Conservation (phyloP, 2,329 filamentous ascomycete genomes). For the Rhynchosporium agropyri region DNA sequence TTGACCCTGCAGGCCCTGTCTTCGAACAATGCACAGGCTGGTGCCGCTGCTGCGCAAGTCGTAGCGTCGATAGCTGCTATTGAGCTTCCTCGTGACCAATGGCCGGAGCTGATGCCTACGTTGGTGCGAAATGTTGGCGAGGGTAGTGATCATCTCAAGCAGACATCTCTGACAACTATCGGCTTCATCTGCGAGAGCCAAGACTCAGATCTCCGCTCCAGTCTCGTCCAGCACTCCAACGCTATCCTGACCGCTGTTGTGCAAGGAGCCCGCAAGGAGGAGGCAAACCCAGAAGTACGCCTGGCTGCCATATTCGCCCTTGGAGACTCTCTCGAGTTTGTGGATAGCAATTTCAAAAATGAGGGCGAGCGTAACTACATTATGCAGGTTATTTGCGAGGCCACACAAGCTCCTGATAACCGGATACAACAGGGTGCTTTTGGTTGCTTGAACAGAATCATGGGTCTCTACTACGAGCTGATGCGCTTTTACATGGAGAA, state of each 20-base stretch:
- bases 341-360: slow-evolving; percentile 97
- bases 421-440: slow-evolving; percentile 96
- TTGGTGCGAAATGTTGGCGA: slow-evolving; percentile 92
- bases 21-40: slow-evolving; percentile 79
- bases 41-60: slow-evolving; percentile 89
- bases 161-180: slow-evolving; percentile 92
- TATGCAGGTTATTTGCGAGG: slow-evolving; percentile 99
- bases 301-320: slow-evolving; percentile 91
- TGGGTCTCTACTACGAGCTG: slow-evolving; percentile 98
- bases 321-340: slow-evolving; percentile 95
- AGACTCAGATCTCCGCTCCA: slow-evolving; percentile 80
- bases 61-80: slow-evolving; percentile 93
- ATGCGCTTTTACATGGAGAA: slow-evolving; percentile 99
- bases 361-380: slow-evolving; percentile 99
- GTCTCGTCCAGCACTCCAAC: slow-evolving; percentile 86
- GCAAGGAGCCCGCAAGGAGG: slow-evolving; percentile 95
- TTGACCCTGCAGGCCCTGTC: slow-evolving; percentile 85
- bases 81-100: slow-evolving; percentile 90
- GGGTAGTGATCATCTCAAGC: slow-evolving; percentile 86
- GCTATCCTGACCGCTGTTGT: slow-evolving; percentile 97
- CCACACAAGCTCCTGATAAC: slow-evolving; percentile 88
- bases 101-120: slow-evolving; percentile 85
- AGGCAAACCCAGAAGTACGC: slow-evolving; percentile 87
- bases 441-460: slow-evolving; percentile 96
- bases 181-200: slow-evolving; percentile 98